Percentiles rank a stretch among this genome's conserved stretches.
These are phyloP conservation scores for Mycena amicta DNA, from an alignment of 768 basidiomycete species.

Conservation along the genomic window DNA sequence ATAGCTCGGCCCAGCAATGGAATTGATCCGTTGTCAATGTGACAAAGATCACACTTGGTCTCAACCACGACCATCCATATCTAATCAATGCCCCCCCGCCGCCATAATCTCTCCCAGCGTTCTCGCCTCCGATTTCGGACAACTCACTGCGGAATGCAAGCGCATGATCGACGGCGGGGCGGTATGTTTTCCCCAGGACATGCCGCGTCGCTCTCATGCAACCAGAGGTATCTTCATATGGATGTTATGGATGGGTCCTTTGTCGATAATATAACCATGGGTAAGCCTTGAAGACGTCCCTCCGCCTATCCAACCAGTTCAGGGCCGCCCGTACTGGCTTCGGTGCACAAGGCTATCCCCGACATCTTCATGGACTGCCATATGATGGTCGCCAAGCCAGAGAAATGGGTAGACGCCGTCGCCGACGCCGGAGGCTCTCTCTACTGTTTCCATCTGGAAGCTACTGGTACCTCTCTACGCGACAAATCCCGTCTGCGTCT, in stretches of 20 bases:
- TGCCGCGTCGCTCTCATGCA: conserved; percentile 16
- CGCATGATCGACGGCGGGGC: conserved; percentile 95
- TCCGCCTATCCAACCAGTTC: conserved; percentile 6
- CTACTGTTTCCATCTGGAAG: conserved; percentile 97
- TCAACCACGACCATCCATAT: no score
- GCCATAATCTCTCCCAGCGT: conserved; percentile 46
- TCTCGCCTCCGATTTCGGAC: conserved; percentile 95
- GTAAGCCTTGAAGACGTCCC: conserved; percentile 40
- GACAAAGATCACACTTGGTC: no score
- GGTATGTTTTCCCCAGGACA: conserved; percentile 92
- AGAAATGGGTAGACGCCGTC: conserved; percentile 93
- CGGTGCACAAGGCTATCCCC: conserved; percentile 83
- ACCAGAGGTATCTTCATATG: conserved; percentile 32
- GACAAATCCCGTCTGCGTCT: background rate
- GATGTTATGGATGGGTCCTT: conserved; percentile 99
- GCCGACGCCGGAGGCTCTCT: conserved; percentile 93
- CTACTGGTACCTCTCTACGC: conserved; percentile 64
- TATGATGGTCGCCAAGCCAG: conserved; percentile 98
- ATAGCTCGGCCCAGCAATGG: no score
- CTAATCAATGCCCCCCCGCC: no score
- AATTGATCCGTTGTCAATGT: no score
- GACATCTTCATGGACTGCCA: conserved; percentile 99
- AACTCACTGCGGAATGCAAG: conserved; percentile 92
- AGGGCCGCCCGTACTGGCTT: conserved; percentile 89
- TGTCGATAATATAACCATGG: conserved; percentile 98